A percentile compares a stretch with the other conserved stretches of the same genome.
Evolutionary conservation across 495 filamentous ascomycete species (phyloP).

Genomic region (Hypoxylon perforatum): DNA sequence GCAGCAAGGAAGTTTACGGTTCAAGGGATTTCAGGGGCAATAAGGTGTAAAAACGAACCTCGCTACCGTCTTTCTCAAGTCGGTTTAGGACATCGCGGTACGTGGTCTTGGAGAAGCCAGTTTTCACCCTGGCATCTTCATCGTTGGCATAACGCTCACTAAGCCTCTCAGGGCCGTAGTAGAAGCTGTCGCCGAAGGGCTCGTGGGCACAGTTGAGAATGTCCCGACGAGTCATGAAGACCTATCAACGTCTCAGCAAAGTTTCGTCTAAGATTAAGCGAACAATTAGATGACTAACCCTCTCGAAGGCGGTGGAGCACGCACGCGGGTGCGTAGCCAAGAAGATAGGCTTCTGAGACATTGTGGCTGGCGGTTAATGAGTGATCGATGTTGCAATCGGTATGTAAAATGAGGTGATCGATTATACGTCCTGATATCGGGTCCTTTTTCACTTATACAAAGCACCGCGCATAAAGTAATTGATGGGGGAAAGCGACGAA

Average conservation of each 20-base stretch:
- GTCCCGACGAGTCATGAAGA: conserved; percentile 93
- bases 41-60: conserved; percentile 51
- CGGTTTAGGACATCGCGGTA: conserved; percentile 79
- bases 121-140: conserved; percentile 71
- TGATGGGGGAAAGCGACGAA: conserved; percentile 34
- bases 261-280: conserved; percentile 1
- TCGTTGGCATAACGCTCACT: conserved; percentile 80
- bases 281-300: conserved; percentile 63
- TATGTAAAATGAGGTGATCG: conserved; percentile 22
- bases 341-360: conserved; percentile 87
- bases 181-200: conserved; percentile 96
- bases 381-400: conserved; percentile 43
- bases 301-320: conserved; percentile 95
- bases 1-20: neutral
- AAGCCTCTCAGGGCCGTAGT: conserved; percentile 90
- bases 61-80: conserved; percentile 71
- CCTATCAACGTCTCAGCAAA: conserved; percentile 59
- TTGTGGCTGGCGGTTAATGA: conserved; percentile 52
- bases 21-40: conserved; percentile 11
- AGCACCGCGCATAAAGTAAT: conserved; percentile 47
- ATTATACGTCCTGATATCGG: conserved; percentile 1
- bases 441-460: conserved; percentile 32
- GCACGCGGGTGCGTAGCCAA: conserved; percentile 92
- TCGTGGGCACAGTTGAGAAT: conserved; percentile 88
- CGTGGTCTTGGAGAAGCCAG: conserved; percentile 80